Evolutionary conservation across 768 basidiomycete species (phyloP), one percentile per base, ranked within the genome.

Genomic region (Steccherinum ochraceum): DNA sequence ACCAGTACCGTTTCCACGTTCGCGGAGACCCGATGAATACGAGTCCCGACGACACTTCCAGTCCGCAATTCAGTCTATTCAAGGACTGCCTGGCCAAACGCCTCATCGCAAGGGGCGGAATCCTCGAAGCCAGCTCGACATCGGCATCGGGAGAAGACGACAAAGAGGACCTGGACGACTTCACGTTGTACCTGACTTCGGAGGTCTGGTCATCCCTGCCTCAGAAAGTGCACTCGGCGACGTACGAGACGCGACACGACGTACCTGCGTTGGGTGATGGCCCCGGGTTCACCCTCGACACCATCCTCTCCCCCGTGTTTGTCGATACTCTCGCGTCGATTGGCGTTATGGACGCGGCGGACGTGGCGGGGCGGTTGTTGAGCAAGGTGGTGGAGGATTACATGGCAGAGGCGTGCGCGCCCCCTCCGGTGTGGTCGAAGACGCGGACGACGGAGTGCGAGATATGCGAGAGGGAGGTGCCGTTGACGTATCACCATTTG

Each of bases 401-500:
- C 55, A 48, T 76, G n/a, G 60, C 65, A 1, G 70, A 77, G 23
- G 73, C 71, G 0, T 75, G 71, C 46, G 73, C 74, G 3, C 72
- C 78, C 1, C 77, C 75, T 11, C 78, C 77, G 0, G 64, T 70
- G 5, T 82, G 80, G 80, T 69, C 68, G 12, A 65, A 69, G 12
- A 82, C 81, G 20, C 69, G 80, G 5, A 72, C 74, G 23, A 66
- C 54, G 16, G 75, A 76, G 55, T 83, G 81, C 65, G 79, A 81
- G 66, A 77, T 84, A 21, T 84, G 81, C 60, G 71, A 72, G 54
- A 69, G 80, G n/a, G 71, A 69, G 46, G 72, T 80, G 2, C 77
- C 75, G 11, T 63, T 82, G 58, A 82, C 80, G 18, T 83, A 81
- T 58, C 80, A 82, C 60, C 80, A 82, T 52, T 71, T 83, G 24